Conservation (phyloP, 129 eudicot species). For the Rutidosis leptorrhynchoides region DNA sequence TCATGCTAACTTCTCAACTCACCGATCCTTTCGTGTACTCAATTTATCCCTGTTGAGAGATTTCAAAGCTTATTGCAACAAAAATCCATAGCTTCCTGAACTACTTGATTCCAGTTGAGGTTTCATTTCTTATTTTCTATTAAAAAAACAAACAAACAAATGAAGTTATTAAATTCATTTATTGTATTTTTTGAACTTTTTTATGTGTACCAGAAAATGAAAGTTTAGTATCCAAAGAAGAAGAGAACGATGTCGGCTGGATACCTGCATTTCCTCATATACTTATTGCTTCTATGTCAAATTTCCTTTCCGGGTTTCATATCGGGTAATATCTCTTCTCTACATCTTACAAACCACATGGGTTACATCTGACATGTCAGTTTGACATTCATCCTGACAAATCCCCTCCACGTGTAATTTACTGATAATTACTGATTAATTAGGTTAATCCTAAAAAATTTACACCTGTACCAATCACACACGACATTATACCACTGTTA, state of each 20-base stretch:
- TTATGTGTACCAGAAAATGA: conserved; percentile 38
- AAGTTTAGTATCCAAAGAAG: conserved; percentile 28
- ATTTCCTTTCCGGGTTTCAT: conserved; percentile 85
- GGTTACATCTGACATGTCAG: too few relatives aligned
- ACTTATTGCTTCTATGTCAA: conserved; percentile 74
- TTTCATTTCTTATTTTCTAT: conserved; percentile 9
- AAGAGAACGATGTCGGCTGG: conserved; percentile 55
- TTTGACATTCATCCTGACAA: too few relatives aligned
- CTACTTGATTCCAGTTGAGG: conserved; percentile 30
- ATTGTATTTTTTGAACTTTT: conserved; percentile 4
- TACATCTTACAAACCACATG: too few relatives aligned
- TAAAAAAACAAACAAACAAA: neutral
- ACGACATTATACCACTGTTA: too few relatives aligned
- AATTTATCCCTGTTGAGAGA: conserved; percentile 6
- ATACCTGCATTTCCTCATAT: conserved; percentile 76
- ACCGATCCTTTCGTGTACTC: conserved; percentile 17
- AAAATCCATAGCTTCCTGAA: conserved; percentile 35
- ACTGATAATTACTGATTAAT: too few relatives aligned
- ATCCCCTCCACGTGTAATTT: too few relatives aligned
- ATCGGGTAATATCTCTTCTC: too few relatives aligned
- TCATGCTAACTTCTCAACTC: conserved; percentile 11
- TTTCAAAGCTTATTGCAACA: conserved; percentile 31
- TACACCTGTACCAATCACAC: too few relatives aligned
- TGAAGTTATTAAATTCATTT: neutral
- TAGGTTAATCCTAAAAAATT: too few relatives aligned